Evolutionary conservation across 2,329 filamentous ascomycete genomes (phyloP).

Genomic region (Aspergillus sp.): DNA sequence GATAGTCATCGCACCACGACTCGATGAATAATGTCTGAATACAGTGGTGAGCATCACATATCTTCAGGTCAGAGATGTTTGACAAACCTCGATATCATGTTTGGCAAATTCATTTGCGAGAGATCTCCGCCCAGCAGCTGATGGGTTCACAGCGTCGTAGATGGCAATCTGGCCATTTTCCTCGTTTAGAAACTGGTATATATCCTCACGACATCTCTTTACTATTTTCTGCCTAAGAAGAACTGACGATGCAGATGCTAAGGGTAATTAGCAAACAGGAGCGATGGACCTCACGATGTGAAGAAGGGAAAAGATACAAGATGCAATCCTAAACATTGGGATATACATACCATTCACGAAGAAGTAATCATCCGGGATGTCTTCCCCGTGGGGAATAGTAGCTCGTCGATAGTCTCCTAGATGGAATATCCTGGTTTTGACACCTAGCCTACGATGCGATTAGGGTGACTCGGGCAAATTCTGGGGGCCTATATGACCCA

Average conservation of each 20-base stretch:
- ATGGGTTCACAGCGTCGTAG: conserved; percentile 95
- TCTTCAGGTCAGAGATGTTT: neutral
- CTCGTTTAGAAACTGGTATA: conserved; percentile 92
- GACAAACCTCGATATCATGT: conserved; percentile 79
- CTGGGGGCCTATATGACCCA: neutral
- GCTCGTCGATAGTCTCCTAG: conserved; percentile 93
- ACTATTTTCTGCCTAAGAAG: conserved; percentile 94
- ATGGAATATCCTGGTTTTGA: conserved; percentile 97
- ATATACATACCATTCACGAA: conserved; percentile 70
- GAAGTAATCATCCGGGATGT: conserved; percentile 96
- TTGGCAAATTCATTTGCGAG: conserved; percentile 97
- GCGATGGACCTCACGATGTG: neutral
- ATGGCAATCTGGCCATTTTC: conserved; percentile 98
- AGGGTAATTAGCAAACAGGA: conserved; percentile 18
- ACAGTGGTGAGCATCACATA: neutral
- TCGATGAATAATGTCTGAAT: conserved; percentile 84
- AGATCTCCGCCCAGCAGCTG: conserved; percentile 75
- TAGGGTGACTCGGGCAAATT: conserved; percentile 4
- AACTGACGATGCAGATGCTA: conserved; percentile 81
- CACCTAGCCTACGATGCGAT: conserved; percentile 69
- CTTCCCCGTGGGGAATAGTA: conserved; percentile 77
- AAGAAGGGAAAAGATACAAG: neutral
- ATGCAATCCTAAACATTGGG: neutral
- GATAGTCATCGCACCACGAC: conserved; percentile 89
- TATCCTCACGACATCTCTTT: conserved; percentile 95